Conservation (phyloP, 345 rosid species). For the Camelina hispida region DNA sequence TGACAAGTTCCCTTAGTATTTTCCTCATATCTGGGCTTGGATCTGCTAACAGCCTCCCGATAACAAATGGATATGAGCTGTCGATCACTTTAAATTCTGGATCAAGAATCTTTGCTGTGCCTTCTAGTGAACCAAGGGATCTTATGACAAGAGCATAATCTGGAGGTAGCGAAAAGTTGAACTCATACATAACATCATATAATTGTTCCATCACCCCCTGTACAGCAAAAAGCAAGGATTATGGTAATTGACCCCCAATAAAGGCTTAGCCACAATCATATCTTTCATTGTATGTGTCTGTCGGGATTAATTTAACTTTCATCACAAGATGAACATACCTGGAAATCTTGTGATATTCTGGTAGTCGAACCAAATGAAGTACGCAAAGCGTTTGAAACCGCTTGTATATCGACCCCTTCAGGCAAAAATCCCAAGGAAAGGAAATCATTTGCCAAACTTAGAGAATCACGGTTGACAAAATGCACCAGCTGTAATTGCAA, state of each 20-base stretch:
- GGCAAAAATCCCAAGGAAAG: constrained; percentile 99
- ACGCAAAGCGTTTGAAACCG: constrained; percentile 81
- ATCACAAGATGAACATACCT: constrained; percentile 52
- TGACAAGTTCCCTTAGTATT: constrained; percentile 84
- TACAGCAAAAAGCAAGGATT: constrained; percentile 33
- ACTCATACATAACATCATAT: constrained; percentile 90
- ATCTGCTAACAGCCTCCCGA: constrained; percentile 90
- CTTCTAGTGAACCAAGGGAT: constrained; percentile 96
- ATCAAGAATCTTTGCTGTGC: constrained; percentile 90
- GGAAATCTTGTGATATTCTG: constrained; percentile 85
- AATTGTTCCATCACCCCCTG: constrained; percentile 88
- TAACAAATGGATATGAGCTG: constrained; percentile 87
- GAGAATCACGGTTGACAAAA: constrained; percentile 97
- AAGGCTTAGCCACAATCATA: constrained; percentile 3
- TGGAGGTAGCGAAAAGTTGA: constrained; percentile 88
- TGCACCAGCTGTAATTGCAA: constrained; percentile 91
- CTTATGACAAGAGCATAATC: constrained; percentile 94
- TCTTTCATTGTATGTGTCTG: constrained; percentile 4
- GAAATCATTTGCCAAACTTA: constrained; percentile 97
- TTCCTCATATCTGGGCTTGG: constrained; percentile 96
- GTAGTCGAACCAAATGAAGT: constrained; percentile 74
- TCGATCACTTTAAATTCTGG: constrained; percentile 91
- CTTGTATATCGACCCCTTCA: constrained; percentile 78
- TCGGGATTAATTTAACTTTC: background rate
- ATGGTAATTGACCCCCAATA: background rate